Percentiles rank a stretch among this genome's conserved stretches.
These are phyloP conservation scores for Biscogniauxia mediterranea DNA, from an alignment of 2,329 filamentous ascomycete species.

Conservation along the genomic window DNA sequence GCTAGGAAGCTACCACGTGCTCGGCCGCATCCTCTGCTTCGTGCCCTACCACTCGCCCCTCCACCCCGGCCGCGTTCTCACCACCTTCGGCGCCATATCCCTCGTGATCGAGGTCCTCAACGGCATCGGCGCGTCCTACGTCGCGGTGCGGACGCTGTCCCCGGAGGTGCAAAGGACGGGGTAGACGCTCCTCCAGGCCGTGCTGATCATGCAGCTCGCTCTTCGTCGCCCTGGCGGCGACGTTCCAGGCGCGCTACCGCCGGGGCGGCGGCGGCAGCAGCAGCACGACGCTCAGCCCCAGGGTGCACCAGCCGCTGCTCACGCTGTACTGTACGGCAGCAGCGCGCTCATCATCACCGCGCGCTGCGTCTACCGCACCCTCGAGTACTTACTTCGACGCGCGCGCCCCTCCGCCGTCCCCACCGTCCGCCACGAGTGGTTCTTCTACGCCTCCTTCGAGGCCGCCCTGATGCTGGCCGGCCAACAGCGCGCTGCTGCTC, in stretches of 20 bases:
- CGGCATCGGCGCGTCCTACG: slow-evolving; percentile 46
- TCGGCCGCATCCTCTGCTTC: slow-evolving; percentile 56
- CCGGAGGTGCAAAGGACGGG: slow-evolving; percentile 39
- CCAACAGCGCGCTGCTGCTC: slow-evolving; percentile 46
- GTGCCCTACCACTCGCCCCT: slow-evolving; percentile 54
- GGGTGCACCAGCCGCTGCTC: slow-evolving; percentile 38
- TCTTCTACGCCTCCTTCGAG: slow-evolving; percentile 60
- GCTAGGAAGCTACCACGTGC: slow-evolving; percentile 56
- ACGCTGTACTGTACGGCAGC: slow-evolving; percentile 57
- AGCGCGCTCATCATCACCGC: slow-evolving; percentile 45
- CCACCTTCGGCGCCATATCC: slow-evolving; percentile 44
- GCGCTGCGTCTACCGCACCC: slow-evolving; percentile 56
- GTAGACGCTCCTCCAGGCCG: slow-evolving; percentile 47
- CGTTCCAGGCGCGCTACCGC: slow-evolving; percentile 48
- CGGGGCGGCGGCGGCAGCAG: too few species aligned
- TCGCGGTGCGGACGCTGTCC: slow-evolving; percentile 44
- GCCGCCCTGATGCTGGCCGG: slow-evolving; percentile 46
- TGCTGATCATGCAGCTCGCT: slow-evolving; percentile 53
- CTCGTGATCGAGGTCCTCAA: slow-evolving; percentile 47
- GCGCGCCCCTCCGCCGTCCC: slow-evolving; percentile 41
- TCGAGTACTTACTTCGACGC: slow-evolving; percentile 60
- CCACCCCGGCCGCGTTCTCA: slow-evolving; percentile 40
- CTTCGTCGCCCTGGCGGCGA: slow-evolving; percentile 47
- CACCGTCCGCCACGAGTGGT: slow-evolving; percentile 56
- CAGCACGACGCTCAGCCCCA: slow-evolving; percentile 31